phyloP scores from a whole-genome alignment of 2,329 filamentous ascomycete species.

The Dothideomycetes sp. region DNA sequence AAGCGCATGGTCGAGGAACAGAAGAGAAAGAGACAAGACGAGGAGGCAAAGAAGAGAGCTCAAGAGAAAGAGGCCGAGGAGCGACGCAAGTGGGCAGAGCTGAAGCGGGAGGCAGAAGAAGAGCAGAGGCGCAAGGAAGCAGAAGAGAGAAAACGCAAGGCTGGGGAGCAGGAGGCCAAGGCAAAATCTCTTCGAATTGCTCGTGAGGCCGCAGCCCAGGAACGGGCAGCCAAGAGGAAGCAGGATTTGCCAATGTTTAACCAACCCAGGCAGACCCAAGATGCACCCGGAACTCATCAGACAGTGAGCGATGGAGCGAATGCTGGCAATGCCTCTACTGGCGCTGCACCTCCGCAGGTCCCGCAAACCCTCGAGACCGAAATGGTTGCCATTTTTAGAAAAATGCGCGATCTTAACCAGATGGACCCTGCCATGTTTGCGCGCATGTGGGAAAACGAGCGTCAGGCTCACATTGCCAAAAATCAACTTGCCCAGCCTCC shows the following conservation, averaged over 20 bases:
- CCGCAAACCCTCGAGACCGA: conserved; percentile 41
- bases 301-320: conserved; percentile 9
- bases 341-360: too few relatives aligned
- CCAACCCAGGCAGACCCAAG: background rate
- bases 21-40: background rate
- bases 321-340: conserved; percentile 1
- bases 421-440: conserved; percentile 48
- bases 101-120: too few relatives aligned
- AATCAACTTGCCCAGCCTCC: background rate
- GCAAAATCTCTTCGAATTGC: background rate
- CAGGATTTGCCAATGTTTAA: background rate
- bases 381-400: conserved; percentile 47
- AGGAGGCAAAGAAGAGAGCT: conserved; percentile 3
- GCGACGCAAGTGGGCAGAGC: conserved; percentile 1
- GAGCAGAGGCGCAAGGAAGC: too few relatives aligned
- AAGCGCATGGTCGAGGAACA: conserved; percentile 14
- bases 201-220: conserved; percentile 1
- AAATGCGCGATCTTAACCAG: conserved; percentile 48
- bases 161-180: conserved; percentile 12
- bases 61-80: conserved; percentile 15
- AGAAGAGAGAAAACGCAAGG: conserved; percentile 12
- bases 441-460: conserved; percentile 47
- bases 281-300: conserved; percentile 4
- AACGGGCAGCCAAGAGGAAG: conserved; percentile 1
- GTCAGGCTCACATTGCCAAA: conserved; percentile 26